Conservation (phyloP, 805 yeast genomes). For the Zygotorulaspora danielsina region DNA sequence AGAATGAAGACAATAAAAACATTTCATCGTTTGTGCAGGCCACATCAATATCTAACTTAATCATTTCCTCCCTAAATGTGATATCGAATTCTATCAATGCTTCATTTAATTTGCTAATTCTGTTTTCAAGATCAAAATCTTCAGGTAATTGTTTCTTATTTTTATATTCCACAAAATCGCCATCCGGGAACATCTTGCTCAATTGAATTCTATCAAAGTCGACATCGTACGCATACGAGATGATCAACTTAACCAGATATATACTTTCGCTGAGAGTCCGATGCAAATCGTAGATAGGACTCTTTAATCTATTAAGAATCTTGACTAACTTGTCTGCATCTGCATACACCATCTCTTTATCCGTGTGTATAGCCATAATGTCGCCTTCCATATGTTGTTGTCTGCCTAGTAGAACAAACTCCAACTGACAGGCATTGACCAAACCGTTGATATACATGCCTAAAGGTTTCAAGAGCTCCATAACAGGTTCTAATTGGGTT, state of each 20-base stretch:
- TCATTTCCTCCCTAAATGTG: conserved; percentile 35
- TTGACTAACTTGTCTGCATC: conserved; percentile 32
- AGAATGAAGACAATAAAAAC: conserved; percentile 46
- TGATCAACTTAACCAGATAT: conserved; percentile 31
- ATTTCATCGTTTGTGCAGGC: conserved; percentile 47
- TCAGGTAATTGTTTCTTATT: conserved; percentile 20
- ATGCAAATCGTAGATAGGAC: conserved; percentile 37
- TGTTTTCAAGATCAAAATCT: conserved; percentile 28
- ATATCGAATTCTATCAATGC: conserved; percentile 37
- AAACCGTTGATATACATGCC: conserved; percentile 39
- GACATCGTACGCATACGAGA: conserved; percentile 43
- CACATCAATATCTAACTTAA: conserved; percentile 30
- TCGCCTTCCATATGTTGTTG: conserved; percentile 17
- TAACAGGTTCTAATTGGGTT: conserved; percentile 36
- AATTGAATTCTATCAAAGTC: conserved; percentile 21
- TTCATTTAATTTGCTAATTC: conserved; percentile 26
- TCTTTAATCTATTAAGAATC: conserved; percentile 32
- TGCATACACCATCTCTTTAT: conserved; percentile 38
- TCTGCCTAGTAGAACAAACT: conserved; percentile 37
- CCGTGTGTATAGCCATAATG: conserved; percentile 19
- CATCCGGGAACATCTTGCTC: conserved; percentile 17
- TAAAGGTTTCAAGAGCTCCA: conserved; percentile 34
- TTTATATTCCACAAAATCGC: conserved; percentile 12
- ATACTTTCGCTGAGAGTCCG: conserved; percentile 35
- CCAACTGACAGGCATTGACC: conserved; percentile 46